Evolutionary conservation across 2,329 filamentous ascomycete genomes (phyloP).

Genomic region (Penicillium sclerotigenum): DNA sequence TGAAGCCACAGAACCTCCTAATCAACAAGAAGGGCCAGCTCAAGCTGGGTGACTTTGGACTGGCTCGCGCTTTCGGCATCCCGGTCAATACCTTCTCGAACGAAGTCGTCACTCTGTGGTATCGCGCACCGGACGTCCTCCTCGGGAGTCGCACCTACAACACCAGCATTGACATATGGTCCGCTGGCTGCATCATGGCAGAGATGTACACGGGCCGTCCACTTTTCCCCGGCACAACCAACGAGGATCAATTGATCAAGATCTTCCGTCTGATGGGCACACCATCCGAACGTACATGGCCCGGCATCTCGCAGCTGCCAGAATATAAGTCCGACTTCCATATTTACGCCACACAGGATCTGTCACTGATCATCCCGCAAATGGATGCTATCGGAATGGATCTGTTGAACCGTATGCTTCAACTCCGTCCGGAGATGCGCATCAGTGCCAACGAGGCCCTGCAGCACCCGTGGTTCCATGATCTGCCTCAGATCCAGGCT

Average conservation of each 20-base stretch:
- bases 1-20: constrained; percentile 94
- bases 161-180: constrained; percentile 99
- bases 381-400: constrained; percentile 86
- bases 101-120: constrained; percentile 97
- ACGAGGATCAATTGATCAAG: constrained; percentile 93
- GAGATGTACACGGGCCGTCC: constrained; percentile 98
- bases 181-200: constrained; percentile 98
- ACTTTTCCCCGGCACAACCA: constrained; percentile 94
- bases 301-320: constrained; percentile 89
- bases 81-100: constrained; percentile 98
- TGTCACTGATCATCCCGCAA: constrained; percentile 81
- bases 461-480: constrained; percentile 86
- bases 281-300: constrained; percentile 91
- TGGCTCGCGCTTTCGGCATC: constrained; percentile 92
- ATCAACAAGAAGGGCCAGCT: constrained; percentile 89
- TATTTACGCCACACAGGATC: constrained; percentile 88
- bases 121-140: constrained; percentile 91
- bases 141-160: constrained; percentile 95
- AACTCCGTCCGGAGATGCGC: constrained; percentile 85
- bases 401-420: constrained; percentile 83
- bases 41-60: constrained; percentile 91
- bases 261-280: constrained; percentile 99
- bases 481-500: constrained; percentile 55
- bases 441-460: constrained; percentile 84
- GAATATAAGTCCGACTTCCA: constrained; percentile 97